Evolutionary conservation across 257 asterid species (phyloP), one percentile per base, ranked within the genome.

Genomic region (Fraxinus cuspidata): DNA sequence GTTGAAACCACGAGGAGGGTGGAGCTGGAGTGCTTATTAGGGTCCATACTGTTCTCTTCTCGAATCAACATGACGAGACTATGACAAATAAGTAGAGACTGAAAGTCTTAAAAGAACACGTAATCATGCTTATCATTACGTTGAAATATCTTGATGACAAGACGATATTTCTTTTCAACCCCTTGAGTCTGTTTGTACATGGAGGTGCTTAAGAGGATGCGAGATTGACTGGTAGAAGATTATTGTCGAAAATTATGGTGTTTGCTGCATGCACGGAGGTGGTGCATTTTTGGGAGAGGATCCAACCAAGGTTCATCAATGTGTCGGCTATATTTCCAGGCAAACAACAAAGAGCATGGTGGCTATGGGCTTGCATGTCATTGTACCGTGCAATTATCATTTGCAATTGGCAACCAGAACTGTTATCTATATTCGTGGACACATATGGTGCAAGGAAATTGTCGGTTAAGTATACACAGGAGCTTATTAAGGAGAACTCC

Each of bases 331-430:
- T 66, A 76, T 76, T 12, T 78, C 78, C 28, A 31, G 81, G 63
- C 73, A 42, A 68, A 81, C 74, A 2, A 78, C 84, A 25, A 81
- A 81, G 84, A 81, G 84, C 25, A 81, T 81, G 78, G 81, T 81
- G 65, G 84, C 65, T 76, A 75, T 1, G 75, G 81, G 63, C 71
- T 81, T 2, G 81, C 84, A 42, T 69, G 80, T 0, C 80, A 81
- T 10, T 81, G 84, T 47, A 32, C 34, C 0, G 78, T 81, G 64
- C 85, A 77, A 37, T 68, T 78, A 12, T 77, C 85, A 1, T 82
- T 78, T 44, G 85, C 85, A 0, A 82, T 82, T 15, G 82, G 85
- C 16, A 74, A 47, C 70, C 70, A 18, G 80, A 82, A 19, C 82
- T 82, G 5, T 34, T 82, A 21, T 82, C 77, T 11, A 80, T 78